phyloP scores from a whole-genome alignment of 176 grass and related monocot genomes.

The Pontederia crassipes region DNA sequence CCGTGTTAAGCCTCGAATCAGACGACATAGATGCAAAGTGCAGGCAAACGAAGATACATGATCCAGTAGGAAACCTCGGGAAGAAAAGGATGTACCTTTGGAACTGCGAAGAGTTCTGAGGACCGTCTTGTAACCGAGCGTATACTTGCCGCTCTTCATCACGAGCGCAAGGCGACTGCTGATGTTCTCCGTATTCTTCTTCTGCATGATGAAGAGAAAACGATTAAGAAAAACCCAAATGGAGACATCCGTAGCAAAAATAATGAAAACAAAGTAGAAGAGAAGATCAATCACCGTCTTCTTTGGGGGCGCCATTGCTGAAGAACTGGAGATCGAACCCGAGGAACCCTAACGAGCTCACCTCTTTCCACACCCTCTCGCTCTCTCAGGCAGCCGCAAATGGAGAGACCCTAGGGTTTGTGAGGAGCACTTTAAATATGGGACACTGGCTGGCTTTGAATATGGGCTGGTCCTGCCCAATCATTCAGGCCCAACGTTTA shows the following conservation, averaged over 20 bases:
- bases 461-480: no score
- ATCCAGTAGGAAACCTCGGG: neutral
- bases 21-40: neutral
- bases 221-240: slow-evolving; percentile 2
- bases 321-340: neutral
- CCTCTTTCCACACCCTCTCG: no score
- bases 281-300: slow-evolving; percentile 44
- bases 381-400: no score
- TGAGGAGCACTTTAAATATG: no score
- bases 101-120: slow-evolving; percentile 87
- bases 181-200: slow-evolving; percentile 92
- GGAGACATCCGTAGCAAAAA: neutral
- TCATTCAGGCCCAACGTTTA: no score
- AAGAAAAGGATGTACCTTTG: slow-evolving; percentile 44
- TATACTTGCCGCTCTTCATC: slow-evolving; percentile 99
- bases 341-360: no score
- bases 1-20: neutral
- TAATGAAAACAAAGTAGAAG: neutral
- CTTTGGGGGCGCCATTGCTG: slow-evolving; percentile 79
- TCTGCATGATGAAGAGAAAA: slow-evolving; percentile 44
- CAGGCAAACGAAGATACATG: neutral
- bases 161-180: slow-evolving; percentile 93
- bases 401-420: no score
- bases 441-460: no score
- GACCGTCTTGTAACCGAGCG: slow-evolving; percentile 91